A percentile compares a stretch with the other conserved stretches of the same genome.
These are phyloP conservation scores for Artemisia tridentata DNA, from an alignment of 129 eudicot species.

Conservation along the genomic window DNA sequence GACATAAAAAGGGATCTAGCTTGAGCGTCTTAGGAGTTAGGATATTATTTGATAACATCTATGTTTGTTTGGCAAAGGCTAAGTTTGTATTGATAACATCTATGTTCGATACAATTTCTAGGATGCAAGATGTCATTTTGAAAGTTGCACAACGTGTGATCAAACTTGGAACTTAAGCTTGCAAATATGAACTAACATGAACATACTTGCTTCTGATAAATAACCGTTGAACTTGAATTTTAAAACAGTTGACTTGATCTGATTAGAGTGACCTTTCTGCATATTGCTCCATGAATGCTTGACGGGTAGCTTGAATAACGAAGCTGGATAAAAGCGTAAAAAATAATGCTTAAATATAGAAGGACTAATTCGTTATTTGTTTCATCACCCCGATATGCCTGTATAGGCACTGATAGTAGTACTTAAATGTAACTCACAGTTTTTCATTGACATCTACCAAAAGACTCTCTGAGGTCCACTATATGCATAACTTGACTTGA, in stretches of 20 bases:
- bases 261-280: not conserved
- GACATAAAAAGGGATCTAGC: too few species aligned
- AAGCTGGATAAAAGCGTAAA: too few species aligned
- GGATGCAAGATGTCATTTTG: constrained; percentile 6
- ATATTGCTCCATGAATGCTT: not conserved
- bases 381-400: too few species aligned
- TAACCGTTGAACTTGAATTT: not conserved
- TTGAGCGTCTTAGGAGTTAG: not conserved
- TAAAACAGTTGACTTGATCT: not conserved
- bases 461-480: too few species aligned
- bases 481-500: not conserved
- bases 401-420: too few species aligned
- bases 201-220: not conserved
- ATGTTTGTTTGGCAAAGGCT: not conserved
- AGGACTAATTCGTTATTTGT: too few species aligned
- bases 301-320: not conserved
- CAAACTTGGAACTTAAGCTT: not conserved
- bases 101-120: not conserved
- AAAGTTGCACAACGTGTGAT: not conserved
- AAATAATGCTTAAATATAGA: too few species aligned
- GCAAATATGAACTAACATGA: not conserved
- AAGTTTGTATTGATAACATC: constrained; percentile 13
- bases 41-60: not conserved
- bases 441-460: too few species aligned
- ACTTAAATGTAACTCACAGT: too few species aligned